Percentiles rank a stretch among this genome's conserved stretches.
Conservation (phyloP, 2,329 filamentous ascomycete species). For the Xylaria sp. region DNA sequence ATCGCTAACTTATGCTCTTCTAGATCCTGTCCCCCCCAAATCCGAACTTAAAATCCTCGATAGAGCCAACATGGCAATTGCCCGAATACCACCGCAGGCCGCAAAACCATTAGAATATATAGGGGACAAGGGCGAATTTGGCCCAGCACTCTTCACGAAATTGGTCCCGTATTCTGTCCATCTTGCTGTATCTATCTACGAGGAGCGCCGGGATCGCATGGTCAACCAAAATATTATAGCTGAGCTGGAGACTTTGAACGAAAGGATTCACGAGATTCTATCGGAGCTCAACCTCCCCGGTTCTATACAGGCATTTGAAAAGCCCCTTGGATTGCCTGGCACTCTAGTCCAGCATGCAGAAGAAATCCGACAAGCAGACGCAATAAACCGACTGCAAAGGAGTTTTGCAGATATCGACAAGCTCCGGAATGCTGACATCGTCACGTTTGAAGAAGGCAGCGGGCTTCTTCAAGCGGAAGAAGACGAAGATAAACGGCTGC, state of each 20-base stretch:
- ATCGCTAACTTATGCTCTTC: conserved; percentile 46
- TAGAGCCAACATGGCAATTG: conserved; percentile 86
- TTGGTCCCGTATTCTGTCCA: conserved; percentile 96
- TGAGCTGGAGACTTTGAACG: conserved; percentile 83
- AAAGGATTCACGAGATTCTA: conserved; percentile 80
- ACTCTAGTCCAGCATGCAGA: conserved; percentile 89
- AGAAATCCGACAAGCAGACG: conserved; percentile 91
- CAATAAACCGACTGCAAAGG: conserved; percentile 77
- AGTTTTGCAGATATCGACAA: conserved; percentile 91
- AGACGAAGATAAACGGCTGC: conserved; percentile 81
- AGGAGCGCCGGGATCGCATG: conserved; percentile 87
- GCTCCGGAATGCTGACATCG: conserved; percentile 80
- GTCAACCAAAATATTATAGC: conserved; percentile 89
- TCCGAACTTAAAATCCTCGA: conserved; percentile 87
- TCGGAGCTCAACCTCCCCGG: conserved; percentile 88
- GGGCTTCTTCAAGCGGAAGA: conserved; percentile 81
- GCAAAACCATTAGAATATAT: conserved; percentile 82
- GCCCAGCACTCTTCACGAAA: conserved; percentile 86
- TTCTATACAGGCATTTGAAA: conserved; percentile 92
- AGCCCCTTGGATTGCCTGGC: conserved; percentile 88
- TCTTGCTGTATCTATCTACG: conserved; percentile 93
- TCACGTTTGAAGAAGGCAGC: conserved; percentile 84
- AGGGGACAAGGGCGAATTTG: conserved; percentile 82
- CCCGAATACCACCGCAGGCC: conserved; percentile 83
- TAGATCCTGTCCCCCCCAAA: conserved; percentile 83